Evolutionary conservation across 176 grass and related monocot genomes (phyloP).

Genomic region (Oryza australiensis): DNA sequence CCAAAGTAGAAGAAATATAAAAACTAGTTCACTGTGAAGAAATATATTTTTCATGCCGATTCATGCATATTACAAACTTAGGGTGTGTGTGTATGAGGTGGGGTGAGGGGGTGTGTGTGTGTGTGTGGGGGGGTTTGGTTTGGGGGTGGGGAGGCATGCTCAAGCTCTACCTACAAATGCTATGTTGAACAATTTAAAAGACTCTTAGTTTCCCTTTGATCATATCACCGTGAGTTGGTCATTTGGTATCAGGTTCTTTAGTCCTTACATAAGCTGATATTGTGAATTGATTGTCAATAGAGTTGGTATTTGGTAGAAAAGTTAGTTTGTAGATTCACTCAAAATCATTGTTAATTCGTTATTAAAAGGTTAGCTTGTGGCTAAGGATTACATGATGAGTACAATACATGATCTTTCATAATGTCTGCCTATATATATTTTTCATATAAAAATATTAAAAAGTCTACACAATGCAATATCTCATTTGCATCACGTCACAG

Average conservation of each 20-base stretch:
- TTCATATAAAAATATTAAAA: background rate
- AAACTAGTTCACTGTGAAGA: conserved; percentile 5
- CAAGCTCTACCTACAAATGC: background rate
- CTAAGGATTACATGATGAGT: background rate
- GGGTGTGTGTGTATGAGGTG: too few relatives aligned
- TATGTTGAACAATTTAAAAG: conserved; percentile 19
- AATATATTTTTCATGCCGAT: background rate
- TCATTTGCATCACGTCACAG: background rate
- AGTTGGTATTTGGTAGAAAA: background rate
- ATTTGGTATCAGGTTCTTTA: background rate
- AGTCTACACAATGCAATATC: too few relatives aligned
- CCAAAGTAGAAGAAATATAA: background rate
- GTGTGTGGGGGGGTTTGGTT: too few relatives aligned
- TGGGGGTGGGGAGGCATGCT: too few relatives aligned
- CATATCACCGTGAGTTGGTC: background rate
- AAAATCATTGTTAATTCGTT: too few relatives aligned
- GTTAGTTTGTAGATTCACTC: background rate
- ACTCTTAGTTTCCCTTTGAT: background rate
- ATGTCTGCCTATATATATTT: background rate
- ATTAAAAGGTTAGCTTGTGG: background rate
- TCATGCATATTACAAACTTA: conserved; percentile 33
- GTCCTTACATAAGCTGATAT: background rate
- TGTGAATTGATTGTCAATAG: background rate
- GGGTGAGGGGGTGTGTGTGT: too few relatives aligned
- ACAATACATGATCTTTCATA: background rate